Conservation (phyloP, 1,284 basidiomycete genomes). For the Farysia itapuensis region DNA sequence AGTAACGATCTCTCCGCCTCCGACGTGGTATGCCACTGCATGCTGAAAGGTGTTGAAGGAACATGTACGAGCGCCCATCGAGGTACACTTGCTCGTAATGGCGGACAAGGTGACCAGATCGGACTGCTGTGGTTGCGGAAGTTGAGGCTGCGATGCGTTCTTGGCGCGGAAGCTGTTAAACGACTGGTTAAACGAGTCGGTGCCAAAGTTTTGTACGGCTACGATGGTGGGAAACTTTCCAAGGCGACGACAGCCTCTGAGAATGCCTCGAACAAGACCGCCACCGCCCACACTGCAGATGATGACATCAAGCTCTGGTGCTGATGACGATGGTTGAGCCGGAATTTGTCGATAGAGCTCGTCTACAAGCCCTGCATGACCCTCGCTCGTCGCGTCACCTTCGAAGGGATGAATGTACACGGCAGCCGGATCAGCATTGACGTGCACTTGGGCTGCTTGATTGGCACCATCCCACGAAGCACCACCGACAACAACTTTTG, state of each 20-base stretch:
- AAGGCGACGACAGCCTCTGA: conserved; percentile 2
- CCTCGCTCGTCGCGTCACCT: conserved; percentile 42
- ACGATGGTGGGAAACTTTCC: conserved; percentile 9
- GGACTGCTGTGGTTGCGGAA: neutral
- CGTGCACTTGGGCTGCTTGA: conserved; percentile 16
- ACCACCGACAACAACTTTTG: conserved; percentile 23
- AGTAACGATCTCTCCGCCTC: conserved; percentile 2
- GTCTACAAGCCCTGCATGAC: conserved; percentile 43
- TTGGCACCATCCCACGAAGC: conserved; percentile 32
- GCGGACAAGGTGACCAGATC: conserved; percentile 10
- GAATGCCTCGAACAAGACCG: conserved; percentile 17
- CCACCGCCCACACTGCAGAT: conserved; percentile 25
- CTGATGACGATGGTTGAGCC: too few relatives aligned
- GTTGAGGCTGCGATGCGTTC: neutral
- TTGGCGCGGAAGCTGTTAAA: conserved; percentile 3
- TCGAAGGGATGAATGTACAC: conserved; percentile 56
- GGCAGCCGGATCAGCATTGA: conserved; percentile 3
- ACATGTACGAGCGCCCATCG: conserved; percentile 46
- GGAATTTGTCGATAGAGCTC: conserved; percentile 12
- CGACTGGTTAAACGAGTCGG: conserved; percentile 39
- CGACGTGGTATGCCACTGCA: conserved; percentile 24
- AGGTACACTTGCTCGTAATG: conserved; percentile 51
- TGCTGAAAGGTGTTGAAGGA: conserved; percentile 20
- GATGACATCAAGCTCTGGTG: conserved; percentile 5
- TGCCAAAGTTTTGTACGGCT: conserved; percentile 42